These are phyloP conservation scores for Arachis monticola DNA, from an alignment of 331 rosid genomes.

Conservation along the genomic window DNA sequence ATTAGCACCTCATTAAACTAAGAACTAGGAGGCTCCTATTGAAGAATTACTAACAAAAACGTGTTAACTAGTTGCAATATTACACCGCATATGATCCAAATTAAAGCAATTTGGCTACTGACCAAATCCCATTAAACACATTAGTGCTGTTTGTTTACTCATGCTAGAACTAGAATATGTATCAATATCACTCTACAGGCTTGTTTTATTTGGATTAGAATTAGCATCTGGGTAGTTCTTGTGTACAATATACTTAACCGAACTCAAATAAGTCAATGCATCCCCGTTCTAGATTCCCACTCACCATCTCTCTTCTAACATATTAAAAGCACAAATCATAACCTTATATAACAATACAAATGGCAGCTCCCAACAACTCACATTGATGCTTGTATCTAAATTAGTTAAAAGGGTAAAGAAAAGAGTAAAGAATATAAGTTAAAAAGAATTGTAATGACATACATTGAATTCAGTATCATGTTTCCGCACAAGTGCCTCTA, in stretches of 20 bases:
- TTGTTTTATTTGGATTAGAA: constrained; percentile 12
- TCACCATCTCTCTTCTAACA: constrained; percentile 9
- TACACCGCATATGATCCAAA: neutral
- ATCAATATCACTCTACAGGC: neutral
- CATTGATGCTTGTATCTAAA: constrained; percentile 10
- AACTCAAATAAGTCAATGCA: neutral
- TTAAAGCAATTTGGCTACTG: neutral
- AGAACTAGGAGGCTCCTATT: neutral
- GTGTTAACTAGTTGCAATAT: no score
- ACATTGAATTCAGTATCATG: constrained; percentile 88
- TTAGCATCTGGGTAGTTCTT: constrained; percentile 10
- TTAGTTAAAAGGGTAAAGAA: neutral
- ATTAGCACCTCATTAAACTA: neutral
- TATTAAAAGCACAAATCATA: neutral
- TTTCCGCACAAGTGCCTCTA: constrained; percentile 87
- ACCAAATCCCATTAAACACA: constrained; percentile 1
- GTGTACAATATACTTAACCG: neutral
- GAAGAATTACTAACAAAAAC: constrained; percentile 1
- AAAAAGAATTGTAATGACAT: constrained; percentile 41
- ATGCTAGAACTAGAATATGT: neutral
- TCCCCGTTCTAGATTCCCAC: constrained; percentile 2
- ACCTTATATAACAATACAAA: constrained; percentile 17
- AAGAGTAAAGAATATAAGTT: neutral
- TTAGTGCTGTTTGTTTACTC: neutral
- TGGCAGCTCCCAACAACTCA: neutral